Percentiles rank a stretch among this genome's conserved stretches.
These are phyloP conservation scores for Eutypa lata DNA, from an alignment of 2,329 filamentous ascomycete genomes.

Conservation along the genomic window DNA sequence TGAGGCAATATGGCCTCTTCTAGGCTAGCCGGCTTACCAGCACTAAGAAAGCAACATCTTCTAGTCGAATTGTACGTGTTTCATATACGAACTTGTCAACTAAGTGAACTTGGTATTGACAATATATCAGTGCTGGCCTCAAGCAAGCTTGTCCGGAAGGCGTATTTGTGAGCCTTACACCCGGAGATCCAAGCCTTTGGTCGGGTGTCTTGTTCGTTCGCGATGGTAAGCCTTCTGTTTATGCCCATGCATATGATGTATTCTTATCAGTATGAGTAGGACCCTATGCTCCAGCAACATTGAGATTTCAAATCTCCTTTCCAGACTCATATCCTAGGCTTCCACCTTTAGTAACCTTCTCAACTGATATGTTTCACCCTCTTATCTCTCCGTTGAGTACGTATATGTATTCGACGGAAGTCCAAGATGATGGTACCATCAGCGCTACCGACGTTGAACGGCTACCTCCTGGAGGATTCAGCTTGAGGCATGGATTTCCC, in stretches of 20 bases:
- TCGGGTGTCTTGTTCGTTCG: conserved; percentile 88
- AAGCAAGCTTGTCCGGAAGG: conserved; percentile 82
- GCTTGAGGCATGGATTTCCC: conserved; percentile 84
- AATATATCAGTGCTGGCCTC: conserved; percentile 63
- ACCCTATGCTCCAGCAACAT: conserved; percentile 81
- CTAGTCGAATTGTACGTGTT: conserved; percentile 74
- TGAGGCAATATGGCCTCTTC: conserved; percentile 39
- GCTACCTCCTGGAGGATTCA: conserved; percentile 85
- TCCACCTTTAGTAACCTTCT: conserved; percentile 83
- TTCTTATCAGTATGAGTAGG: conserved; percentile 48
- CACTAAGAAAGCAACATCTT: conserved; percentile 70
- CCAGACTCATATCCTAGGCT: conserved; percentile 74
- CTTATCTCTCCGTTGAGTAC: conserved; percentile 91
- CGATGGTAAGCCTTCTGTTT: conserved; percentile 57
- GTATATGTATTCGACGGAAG: conserved; percentile 83
- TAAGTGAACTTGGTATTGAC: conserved; percentile 19
- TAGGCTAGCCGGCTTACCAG: conserved; percentile 45
- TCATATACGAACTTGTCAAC: not conserved
- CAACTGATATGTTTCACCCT: conserved; percentile 92
- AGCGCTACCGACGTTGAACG: conserved; percentile 81
- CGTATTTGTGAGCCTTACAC: conserved; percentile 80
- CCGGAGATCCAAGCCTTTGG: conserved; percentile 79
- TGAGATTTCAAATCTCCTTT: conserved; percentile 89
- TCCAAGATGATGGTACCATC: conserved; percentile 71
- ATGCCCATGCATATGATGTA: not conserved